phyloP scores from a whole-genome alignment of 2,329 filamentous ascomycete genomes.

The Fusarium sarcochroum region DNA sequence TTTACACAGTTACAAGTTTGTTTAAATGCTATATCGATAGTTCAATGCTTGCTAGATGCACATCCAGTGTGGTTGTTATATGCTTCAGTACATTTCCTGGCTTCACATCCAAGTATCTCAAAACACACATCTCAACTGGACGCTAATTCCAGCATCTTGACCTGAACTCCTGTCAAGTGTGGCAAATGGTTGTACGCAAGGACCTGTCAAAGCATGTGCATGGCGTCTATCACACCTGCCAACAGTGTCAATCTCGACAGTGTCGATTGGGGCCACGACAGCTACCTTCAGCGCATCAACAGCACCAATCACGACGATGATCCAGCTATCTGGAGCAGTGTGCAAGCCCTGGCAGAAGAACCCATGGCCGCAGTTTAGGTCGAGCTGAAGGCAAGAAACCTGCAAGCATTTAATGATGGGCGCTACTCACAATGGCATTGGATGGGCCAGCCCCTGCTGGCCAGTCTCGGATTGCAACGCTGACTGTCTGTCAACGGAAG shows the following conservation, averaged over 20 bases:
- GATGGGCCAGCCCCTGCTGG: constrained; percentile 31
- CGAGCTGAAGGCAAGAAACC: constrained; percentile 27
- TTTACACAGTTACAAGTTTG: too few species aligned
- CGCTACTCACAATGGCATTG: constrained; percentile 15
- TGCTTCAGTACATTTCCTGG: background rate
- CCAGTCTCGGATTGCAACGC: constrained; percentile 24
- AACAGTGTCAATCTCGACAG: constrained; percentile 21
- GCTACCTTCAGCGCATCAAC: constrained; percentile 37
- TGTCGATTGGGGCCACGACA: constrained; percentile 49
- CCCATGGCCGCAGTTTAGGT: constrained; percentile 22
- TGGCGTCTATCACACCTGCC: constrained; percentile 37
- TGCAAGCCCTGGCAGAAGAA: constrained; percentile 16
- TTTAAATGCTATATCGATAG: too few species aligned
- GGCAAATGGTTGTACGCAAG: constrained; percentile 8
- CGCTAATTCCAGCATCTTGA: background rate
- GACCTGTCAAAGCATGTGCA: constrained; percentile 22
- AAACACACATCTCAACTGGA: constrained; percentile 10
- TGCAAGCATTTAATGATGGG: constrained; percentile 18
- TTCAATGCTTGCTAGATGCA: too few species aligned
- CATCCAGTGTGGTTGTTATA: too few species aligned
- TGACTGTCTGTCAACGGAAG: constrained; percentile 9
- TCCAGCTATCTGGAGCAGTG: constrained; percentile 23
- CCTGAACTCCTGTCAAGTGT: background rate
- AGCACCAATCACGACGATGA: constrained; percentile 39
- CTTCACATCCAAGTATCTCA: constrained; percentile 12